Conservation (phyloP, 2,329 filamentous ascomycete genomes). For the Escovopsis sp. region DNA sequence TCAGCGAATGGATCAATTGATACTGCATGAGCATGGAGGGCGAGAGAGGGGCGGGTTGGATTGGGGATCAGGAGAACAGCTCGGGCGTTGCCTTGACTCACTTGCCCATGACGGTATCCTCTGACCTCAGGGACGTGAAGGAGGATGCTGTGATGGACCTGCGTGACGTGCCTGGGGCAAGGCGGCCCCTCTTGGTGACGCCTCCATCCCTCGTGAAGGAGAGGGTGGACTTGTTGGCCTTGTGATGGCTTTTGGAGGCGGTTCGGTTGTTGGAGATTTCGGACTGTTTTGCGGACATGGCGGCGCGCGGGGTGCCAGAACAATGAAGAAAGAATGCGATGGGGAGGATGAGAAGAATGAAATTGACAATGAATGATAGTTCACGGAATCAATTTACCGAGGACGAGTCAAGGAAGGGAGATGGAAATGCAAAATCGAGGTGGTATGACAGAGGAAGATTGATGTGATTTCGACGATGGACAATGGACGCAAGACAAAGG, state of each 20-base stretch:
- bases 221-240: conserved; percentile 33
- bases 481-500: no score
- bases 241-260: conserved; percentile 36
- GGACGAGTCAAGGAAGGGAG: no score
- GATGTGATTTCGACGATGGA: no score
- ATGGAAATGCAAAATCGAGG: no score
- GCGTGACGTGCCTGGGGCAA: conserved; percentile 23
- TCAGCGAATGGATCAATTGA: no score
- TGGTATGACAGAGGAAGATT: no score
- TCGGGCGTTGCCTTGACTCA: conserved; percentile 19
- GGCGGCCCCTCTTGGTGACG: conserved; percentile 39
- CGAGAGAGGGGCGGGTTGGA: no score
- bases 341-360: background rate
- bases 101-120: conserved; percentile 29
- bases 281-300: conserved; percentile 34
- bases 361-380: background rate
- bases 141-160: conserved; percentile 34
- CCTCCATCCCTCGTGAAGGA: conserved; percentile 42
- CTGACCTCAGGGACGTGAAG: conserved; percentile 17
- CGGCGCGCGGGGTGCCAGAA: conserved; percentile 1
- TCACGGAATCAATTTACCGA: background rate
- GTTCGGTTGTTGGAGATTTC: conserved; percentile 34
- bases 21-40: no score
- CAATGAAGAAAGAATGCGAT: background rate
- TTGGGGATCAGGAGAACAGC: no score